Evolutionary conservation across 1,139 yeast genomes (phyloP).

Genomic region (Diutina ranongensis): DNA sequence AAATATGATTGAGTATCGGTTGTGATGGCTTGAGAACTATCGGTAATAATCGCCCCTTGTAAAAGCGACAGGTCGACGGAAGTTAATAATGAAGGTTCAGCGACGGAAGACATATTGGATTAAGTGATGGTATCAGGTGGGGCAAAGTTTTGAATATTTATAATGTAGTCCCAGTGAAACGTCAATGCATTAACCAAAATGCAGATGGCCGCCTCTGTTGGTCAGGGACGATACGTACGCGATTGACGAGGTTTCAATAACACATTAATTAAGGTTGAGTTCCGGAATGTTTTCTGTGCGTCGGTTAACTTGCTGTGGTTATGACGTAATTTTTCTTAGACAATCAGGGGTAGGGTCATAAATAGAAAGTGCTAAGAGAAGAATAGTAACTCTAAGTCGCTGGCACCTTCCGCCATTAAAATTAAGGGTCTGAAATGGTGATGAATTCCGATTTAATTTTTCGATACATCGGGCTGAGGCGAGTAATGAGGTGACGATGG

Average conservation of each 20-base stretch:
- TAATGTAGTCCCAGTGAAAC: no score
- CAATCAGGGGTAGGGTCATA: not conserved
- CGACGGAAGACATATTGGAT: not conserved
- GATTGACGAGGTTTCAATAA: not conserved
- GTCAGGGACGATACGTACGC: not conserved
- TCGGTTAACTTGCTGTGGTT: not conserved
- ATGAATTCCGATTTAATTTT: no score
- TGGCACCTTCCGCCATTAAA: no score
- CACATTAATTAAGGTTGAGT: not conserved
- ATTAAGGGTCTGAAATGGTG: no score
- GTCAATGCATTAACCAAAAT: not conserved
- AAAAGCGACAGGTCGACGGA: not conserved
- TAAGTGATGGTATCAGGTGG: no score
- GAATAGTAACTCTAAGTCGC: no score
- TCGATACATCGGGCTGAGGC: no score
- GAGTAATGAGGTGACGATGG: no score
- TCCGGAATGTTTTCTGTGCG: not conserved
- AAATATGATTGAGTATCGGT: not conserved
- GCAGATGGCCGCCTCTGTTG: not conserved
- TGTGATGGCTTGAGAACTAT: not conserved
- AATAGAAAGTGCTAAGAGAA: not conserved
- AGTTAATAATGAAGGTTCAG: not conserved
- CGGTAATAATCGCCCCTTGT: constrained; percentile 2
- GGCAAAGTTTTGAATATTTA: not conserved
- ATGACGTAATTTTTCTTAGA: no score